A percentile compares a stretch with the other conserved stretches of the same genome.
Evolutionary conservation across 2,329 filamentous ascomycete species (phyloP).

Genomic region (Exserohilum turcica): DNA sequence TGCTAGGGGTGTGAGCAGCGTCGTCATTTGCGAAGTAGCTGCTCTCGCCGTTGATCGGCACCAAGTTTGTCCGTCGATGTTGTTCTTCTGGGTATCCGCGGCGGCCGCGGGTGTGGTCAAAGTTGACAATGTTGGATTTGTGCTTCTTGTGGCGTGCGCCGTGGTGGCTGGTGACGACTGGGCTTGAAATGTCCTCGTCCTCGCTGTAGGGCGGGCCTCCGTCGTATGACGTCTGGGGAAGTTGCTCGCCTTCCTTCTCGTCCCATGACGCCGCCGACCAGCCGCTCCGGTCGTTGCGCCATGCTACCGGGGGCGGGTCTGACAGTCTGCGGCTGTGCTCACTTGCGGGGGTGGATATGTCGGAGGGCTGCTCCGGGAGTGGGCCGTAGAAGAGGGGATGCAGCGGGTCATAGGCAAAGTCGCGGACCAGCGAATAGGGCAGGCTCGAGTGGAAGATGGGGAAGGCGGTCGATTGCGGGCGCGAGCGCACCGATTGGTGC

Average conservation of each 20-base stretch:
- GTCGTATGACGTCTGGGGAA: slow-evolving; percentile 81
- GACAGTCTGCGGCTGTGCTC: slow-evolving; percentile 77
- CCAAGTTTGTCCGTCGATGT: slow-evolving; percentile 52
- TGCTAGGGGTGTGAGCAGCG: slow-evolving; percentile 71
- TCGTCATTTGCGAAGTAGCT: slow-evolving; percentile 76
- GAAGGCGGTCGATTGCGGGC: slow-evolving; percentile 80
- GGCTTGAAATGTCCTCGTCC: slow-evolving; percentile 92
- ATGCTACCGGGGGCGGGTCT: slow-evolving; percentile 72
- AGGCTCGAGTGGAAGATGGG: slow-evolving; percentile 84
- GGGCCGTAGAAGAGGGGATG: slow-evolving; percentile 95
- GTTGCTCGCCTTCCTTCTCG: slow-evolving; percentile 62
- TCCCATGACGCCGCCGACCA: slow-evolving; percentile 63
- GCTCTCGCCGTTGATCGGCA: slow-evolving; percentile 66
- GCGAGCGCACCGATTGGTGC: slow-evolving; percentile 63
- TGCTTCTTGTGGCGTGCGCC: slow-evolving; percentile 79
- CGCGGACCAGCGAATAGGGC: slow-evolving; percentile 85
- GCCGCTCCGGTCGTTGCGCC: slow-evolving; percentile 69
- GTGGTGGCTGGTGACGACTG: slow-evolving; percentile 71
- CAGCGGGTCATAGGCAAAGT: slow-evolving; percentile 85
- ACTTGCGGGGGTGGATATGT: slow-evolving; percentile 82
- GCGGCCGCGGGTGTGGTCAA: slow-evolving; percentile 47
- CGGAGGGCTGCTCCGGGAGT: slow-evolving; percentile 78
- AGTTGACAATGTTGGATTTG: slow-evolving; percentile 56
- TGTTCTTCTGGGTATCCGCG: slow-evolving; percentile 40
- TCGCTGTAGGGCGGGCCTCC: slow-evolving; percentile 88